These are phyloP conservation scores for Ceratobasidium sp. DNA, from an alignment of 1,284 basidiomycete species.

Conservation along the genomic window DNA sequence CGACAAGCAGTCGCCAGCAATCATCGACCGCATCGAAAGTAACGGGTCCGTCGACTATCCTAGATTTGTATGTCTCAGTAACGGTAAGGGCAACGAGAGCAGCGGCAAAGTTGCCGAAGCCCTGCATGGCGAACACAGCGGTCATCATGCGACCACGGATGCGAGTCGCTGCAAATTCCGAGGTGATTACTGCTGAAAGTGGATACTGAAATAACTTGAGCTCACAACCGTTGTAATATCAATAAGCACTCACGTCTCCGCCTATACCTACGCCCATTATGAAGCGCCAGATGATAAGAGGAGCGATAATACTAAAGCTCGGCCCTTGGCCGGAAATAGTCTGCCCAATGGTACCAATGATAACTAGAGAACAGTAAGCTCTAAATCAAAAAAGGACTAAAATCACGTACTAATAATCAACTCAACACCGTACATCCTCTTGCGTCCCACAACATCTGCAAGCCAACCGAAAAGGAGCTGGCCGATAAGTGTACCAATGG, in stretches of 20 bases:
- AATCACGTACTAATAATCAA: slow-evolving; percentile 52
- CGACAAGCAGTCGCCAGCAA: slow-evolving; percentile 65
- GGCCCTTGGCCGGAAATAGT: slow-evolving; percentile 68
- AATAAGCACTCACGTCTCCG: slow-evolving; percentile 43
- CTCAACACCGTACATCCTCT: slow-evolving; percentile 65
- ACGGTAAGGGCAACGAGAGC: slow-evolving; percentile 78
- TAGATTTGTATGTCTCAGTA: slow-evolving; percentile 76
- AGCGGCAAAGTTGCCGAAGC: slow-evolving; percentile 69
- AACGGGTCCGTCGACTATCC: slow-evolving; percentile 66
- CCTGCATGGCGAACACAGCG: slow-evolving; percentile 65
- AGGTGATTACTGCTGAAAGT: slow-evolving; percentile 71
- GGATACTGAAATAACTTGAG: slow-evolving; percentile 66
- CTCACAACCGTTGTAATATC: neutral
- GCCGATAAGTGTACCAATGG: slow-evolving; percentile 61
- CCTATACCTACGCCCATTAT: slow-evolving; percentile 69
- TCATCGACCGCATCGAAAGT: slow-evolving; percentile 63
- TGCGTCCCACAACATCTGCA: slow-evolving; percentile 52
- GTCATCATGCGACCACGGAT: slow-evolving; percentile 70
- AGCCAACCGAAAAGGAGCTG: slow-evolving; percentile 51
- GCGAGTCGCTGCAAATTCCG: slow-evolving; percentile 81
- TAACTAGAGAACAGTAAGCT: slow-evolving; percentile 52
- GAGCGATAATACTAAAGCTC: slow-evolving; percentile 77
- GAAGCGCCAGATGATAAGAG: slow-evolving; percentile 72
- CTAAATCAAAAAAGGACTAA: neutral
- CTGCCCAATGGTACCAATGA: slow-evolving; percentile 64